Evolutionary conservation across 139 green algal genomes (phyloP), one percentile per base, ranked within the genome.

Genomic region (Closterium sp.): DNA sequence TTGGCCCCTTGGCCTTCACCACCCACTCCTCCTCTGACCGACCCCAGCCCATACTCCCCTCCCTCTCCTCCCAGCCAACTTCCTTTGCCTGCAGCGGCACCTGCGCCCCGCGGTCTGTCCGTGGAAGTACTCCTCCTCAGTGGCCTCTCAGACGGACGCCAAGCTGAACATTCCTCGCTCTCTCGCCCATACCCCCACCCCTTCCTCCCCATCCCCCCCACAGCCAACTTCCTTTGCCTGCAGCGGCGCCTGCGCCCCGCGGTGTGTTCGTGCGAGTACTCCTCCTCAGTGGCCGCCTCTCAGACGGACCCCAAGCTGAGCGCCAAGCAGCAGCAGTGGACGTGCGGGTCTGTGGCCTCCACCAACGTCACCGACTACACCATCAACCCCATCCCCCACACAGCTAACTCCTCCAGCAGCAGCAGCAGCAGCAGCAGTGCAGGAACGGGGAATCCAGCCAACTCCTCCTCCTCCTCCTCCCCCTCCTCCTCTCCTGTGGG

Each of bases 211-310:
- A 3, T 89, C 30, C 34, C 86, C 86, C 34, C 19, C 34, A 9
- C 88, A 91, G 89, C 34, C 36, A 33, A 85, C 66, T 89, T 69
- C 69, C 33, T 91, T 1, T 91, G 89, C 84, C 89, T 91, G 35
- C 89, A 89, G 64, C 84, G 64, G 23, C 66, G 89, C 33, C 31
- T 33, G 36, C 84, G 69, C 25, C 89, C 89, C 9, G 89, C 64
- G 0, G 89, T 69, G 23, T 91, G 89, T 69, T 91, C 89, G 5
- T 91, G 89, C 25, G 89, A 91, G 30, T 91, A 91, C 19, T 91
- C 89, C 28, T 31, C 89, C 0, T 69, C 89, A 4, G 69, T 89
- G n/a, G 36, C 33, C 2, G 5, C 33, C 64, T 89, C 89, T 12
- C 89, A 91, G 32, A 89, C 89, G 31, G 89, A 91, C 76, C 89